phyloP scores from a whole-genome alignment of 495 filamentous ascomycete species.

The Hypoxylon lenormandii region DNA sequence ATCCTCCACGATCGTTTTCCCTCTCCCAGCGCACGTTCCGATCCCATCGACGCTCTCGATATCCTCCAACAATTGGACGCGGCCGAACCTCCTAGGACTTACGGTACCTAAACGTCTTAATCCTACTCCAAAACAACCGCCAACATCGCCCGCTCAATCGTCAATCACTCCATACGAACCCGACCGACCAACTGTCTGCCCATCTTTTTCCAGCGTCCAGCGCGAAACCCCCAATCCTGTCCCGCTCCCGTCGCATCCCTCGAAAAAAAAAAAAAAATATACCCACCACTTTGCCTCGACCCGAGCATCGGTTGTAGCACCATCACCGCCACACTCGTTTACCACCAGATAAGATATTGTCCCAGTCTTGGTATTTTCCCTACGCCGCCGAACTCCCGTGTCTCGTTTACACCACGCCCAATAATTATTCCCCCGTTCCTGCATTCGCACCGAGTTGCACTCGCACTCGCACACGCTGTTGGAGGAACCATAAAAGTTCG shows the following conservation, averaged over 20 bases:
- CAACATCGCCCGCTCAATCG: slow-evolving; percentile 12
- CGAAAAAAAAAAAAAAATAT: slow-evolving; percentile 42
- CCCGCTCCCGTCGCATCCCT: slow-evolving; percentile 38
- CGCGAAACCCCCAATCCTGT: slow-evolving; percentile 35
- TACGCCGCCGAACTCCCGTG: slow-evolving; percentile 19
- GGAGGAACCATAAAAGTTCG: slow-evolving; percentile 31
- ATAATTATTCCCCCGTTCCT: slow-evolving; percentile 36
- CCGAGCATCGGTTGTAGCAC: slow-evolving; percentile 28
- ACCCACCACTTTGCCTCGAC: slow-evolving; percentile 36
- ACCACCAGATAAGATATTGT: slow-evolving; percentile 29
- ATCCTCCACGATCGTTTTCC: slow-evolving; percentile 39
- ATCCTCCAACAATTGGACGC: slow-evolving; percentile 39
- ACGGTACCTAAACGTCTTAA: slow-evolving; percentile 9
- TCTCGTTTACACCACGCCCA: slow-evolving; percentile 21
- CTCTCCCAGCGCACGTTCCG: slow-evolving; percentile 33
- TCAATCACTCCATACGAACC: slow-evolving; percentile 23
- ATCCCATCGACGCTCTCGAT: slow-evolving; percentile 31
- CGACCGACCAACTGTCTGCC: slow-evolving; percentile 9
- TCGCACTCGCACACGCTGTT: slow-evolving; percentile 35
- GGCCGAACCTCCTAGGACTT: slow-evolving; percentile 5
- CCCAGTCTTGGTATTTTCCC: slow-evolving; percentile 31
- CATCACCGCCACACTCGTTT: slow-evolving; percentile 45
- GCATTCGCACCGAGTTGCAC: slow-evolving; percentile 39
- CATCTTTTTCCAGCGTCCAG: slow-evolving; percentile 19
- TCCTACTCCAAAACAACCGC: slow-evolving; percentile 9